phyloP scores from a whole-genome alignment of 768 basidiomycete species.

The Favolaschia claudopus region DNA sequence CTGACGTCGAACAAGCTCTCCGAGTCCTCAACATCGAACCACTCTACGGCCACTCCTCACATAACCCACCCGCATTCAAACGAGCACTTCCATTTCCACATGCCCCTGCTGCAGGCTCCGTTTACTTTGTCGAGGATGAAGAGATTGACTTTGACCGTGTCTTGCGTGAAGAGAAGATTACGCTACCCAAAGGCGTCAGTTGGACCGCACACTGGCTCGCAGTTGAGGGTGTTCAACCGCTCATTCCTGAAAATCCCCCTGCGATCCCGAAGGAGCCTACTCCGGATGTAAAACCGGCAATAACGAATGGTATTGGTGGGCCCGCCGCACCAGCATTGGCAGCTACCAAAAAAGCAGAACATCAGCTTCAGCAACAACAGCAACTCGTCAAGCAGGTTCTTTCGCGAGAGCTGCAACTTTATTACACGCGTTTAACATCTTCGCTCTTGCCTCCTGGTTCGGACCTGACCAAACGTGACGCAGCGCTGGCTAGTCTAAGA shows the following conservation, averaged over 20 bases:
- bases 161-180: constrained; percentile 84
- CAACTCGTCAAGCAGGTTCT: constrained; percentile 91
- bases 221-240: constrained; percentile 96
- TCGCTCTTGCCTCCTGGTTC: constrained; percentile 77
- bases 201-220: constrained; percentile 99
- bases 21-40: constrained; percentile 97
- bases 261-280: constrained; percentile 67
- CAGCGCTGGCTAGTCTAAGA: constrained; percentile 89
- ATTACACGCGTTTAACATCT: constrained; percentile 90
- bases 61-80: constrained; percentile 69
- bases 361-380: constrained; percentile 65
- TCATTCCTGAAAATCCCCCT: constrained; percentile 96
- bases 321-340: constrained; percentile 33
- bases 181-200: constrained; percentile 78
- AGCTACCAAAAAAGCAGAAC: constrained; percentile 40
- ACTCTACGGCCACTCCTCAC: constrained; percentile 82
- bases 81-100: constrained; percentile 63
- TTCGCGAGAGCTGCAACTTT: constrained; percentile 92
- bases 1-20: constrained; percentile 93
- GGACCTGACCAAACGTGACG: constrained; percentile 79
- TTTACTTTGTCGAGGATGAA: constrained; percentile 96
- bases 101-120: constrained; percentile 63
- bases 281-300: constrained; percentile 39
- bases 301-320: constrained; percentile 39
- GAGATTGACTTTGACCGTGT: constrained; percentile 97